These are phyloP conservation scores for Emmonsia crescens DNA, from an alignment of 2,329 filamentous ascomycete species.

Conservation along the genomic window DNA sequence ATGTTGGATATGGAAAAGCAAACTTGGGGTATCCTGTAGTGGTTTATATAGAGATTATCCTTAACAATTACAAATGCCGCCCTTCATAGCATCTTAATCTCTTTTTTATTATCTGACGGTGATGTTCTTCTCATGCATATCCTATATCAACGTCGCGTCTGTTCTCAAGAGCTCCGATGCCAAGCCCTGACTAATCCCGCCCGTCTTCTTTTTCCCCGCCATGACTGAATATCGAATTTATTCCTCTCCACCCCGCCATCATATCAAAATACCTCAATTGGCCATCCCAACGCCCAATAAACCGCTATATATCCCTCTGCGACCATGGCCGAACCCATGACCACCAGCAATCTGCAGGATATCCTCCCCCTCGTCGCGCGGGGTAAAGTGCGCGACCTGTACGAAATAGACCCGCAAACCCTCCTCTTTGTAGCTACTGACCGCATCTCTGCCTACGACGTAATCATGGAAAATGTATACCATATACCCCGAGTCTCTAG, in stretches of 20 bases:
- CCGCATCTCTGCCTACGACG: conserved; percentile 91
- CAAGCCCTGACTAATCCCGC: neutral
- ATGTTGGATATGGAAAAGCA: neutral
- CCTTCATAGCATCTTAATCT: neutral
- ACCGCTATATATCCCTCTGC: neutral
- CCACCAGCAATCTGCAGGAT: conserved; percentile 33
- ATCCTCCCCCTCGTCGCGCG: conserved; percentile 43
- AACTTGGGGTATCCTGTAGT: neutral
- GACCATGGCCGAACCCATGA: conserved; percentile 29
- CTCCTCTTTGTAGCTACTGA: conserved; percentile 80
- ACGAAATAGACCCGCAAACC: conserved; percentile 56
- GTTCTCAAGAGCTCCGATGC: neutral
- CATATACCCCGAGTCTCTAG: neutral
- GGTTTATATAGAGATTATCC: neutral
- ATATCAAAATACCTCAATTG: neutral
- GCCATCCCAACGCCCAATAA: neutral
- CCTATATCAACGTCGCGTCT: neutral
- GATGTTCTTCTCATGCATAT: neutral
- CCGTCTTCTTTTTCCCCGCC: neutral
- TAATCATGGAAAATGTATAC: conserved; percentile 66
- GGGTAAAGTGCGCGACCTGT: conserved; percentile 75
- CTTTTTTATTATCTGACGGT: neutral
- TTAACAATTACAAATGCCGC: neutral
- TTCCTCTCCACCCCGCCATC: neutral
- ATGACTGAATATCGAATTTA: neutral